These are phyloP conservation scores for Hypoxylon sp. DNA, from an alignment of 2,329 filamentous ascomycete species.

Conservation along the genomic window DNA sequence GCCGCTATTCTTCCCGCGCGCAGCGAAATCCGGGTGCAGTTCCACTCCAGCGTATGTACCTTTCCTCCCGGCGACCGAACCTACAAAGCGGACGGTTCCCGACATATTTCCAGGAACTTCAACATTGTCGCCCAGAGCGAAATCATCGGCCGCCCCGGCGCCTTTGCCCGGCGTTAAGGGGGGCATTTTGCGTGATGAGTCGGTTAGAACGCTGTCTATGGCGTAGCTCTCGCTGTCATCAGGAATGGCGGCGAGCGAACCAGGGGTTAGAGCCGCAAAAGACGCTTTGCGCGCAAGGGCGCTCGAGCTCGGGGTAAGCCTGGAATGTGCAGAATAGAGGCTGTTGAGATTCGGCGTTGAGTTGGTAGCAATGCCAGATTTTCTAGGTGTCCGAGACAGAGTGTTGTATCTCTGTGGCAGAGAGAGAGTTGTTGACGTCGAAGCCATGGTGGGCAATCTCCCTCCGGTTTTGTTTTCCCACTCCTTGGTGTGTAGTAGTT, in stretches of 20 bases:
- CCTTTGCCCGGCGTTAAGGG: conserved; percentile 69
- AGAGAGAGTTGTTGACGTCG: conserved; percentile 56
- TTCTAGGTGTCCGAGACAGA: conserved; percentile 60
- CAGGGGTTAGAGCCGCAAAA: conserved; percentile 76
- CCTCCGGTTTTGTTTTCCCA: conserved; percentile 38
- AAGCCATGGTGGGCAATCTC: conserved; percentile 54
- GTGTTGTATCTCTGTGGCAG: conserved; percentile 52
- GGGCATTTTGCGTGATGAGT: conserved; percentile 62
- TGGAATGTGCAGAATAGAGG: conserved; percentile 66
- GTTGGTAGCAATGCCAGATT: conserved; percentile 62
- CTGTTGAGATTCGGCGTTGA: conserved; percentile 73
- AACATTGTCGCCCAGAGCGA: conserved; percentile 85
- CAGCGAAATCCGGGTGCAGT: conserved; percentile 83
- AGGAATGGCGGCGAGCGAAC: conserved; percentile 75
- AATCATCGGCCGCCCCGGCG: conserved; percentile 62
- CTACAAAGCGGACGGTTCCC: conserved; percentile 90
- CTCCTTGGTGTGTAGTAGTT: conserved; percentile 32
- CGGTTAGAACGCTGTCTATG: conserved; percentile 68
- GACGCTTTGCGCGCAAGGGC: conserved; percentile 78
- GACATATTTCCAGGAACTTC: conserved; percentile 95
- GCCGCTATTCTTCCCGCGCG: conserved; percentile 92
- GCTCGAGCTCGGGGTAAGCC: conserved; percentile 60
- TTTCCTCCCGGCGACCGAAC: conserved; percentile 87
- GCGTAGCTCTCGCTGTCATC: conserved; percentile 77
- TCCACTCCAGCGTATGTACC: conserved; percentile 95